These are phyloP conservation scores for Pharnaceum exiguum DNA, from an alignment of 148 eudicot genomes.

Conservation along the genomic window DNA sequence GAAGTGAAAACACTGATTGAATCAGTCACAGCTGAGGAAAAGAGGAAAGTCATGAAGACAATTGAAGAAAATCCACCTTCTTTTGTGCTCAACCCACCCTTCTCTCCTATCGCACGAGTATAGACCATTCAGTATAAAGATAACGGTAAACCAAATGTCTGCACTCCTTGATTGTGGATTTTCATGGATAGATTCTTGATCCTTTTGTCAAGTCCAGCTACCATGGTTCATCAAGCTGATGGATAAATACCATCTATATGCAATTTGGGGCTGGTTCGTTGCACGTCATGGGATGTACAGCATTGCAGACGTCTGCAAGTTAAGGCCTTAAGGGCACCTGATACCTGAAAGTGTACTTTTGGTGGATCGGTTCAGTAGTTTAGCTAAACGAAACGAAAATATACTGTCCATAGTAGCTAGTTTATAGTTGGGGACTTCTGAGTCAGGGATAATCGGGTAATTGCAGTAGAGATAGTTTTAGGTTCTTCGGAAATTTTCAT, in stretches of 20 bases:
- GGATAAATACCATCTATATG: too few relatives aligned
- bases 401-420: conserved; percentile 31
- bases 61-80: conserved; percentile 41
- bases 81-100: conserved; percentile 75
- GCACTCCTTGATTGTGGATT: neutral
- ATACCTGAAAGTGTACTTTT: neutral
- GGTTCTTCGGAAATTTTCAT: conserved; percentile 2
- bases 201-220: too few relatives aligned
- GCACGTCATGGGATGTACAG: too few relatives aligned
- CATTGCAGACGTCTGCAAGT: neutral
- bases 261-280: too few relatives aligned
- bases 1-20: conserved; percentile 61
- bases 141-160: neutral
- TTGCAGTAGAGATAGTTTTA: neutral
- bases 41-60: conserved; percentile 29
- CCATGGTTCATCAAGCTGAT: too few relatives aligned
- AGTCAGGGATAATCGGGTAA: neutral
- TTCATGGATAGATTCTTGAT: too few relatives aligned
- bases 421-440: conserved; percentile 12
- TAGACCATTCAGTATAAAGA: conserved; percentile 14
- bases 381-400: conserved; percentile 1
- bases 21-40: conserved; percentile 55
- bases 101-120: conserved; percentile 90
- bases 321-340: neutral
- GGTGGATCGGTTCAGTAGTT: neutral